These are phyloP conservation scores for Globisporangium camurandrum DNA, from an alignment of 352 stramenopile species.

Conservation along the genomic window DNA sequence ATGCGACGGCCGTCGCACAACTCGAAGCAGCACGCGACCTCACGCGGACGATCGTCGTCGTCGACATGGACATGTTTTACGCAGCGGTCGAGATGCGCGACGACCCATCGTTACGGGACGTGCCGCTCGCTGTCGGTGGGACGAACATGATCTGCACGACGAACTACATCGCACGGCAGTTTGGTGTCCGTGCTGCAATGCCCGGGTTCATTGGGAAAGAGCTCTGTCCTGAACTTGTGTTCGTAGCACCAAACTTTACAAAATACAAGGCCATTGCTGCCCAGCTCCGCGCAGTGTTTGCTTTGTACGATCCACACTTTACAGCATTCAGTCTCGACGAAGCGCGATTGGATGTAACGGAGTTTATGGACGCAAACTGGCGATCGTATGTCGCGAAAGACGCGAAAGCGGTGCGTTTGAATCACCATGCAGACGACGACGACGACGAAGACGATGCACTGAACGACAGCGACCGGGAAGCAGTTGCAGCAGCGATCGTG, in stretches of 20 bases:
- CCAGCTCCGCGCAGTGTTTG: constrained; percentile 79
- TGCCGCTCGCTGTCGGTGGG: constrained; percentile 90
- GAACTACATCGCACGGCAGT: constrained; percentile 94
- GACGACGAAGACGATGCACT: constrained; percentile 6
- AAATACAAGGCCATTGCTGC: constrained; percentile 85
- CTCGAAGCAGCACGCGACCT: constrained; percentile 52
- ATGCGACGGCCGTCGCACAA: constrained; percentile 31
- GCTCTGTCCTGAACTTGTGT: constrained; percentile 91
- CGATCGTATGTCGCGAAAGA: constrained; percentile 21
- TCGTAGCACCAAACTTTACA: constrained; percentile 86
- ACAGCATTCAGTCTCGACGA: constrained; percentile 91
- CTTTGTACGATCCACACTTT: constrained; percentile 92
- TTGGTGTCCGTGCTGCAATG: constrained; percentile 94
- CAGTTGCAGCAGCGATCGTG: constrained; percentile 58
- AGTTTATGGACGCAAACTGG: constrained; percentile 75
- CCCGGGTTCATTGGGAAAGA: constrained; percentile 94
- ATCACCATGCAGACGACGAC: constrained; percentile 3
- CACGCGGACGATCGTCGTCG: constrained; percentile 78
- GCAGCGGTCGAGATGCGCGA: constrained; percentile 94
- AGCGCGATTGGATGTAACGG: constrained; percentile 91
- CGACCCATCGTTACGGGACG: constrained; percentile 75
- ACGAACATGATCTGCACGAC: constrained; percentile 93
- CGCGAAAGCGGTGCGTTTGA: constrained; percentile 2
- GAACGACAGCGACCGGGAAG: constrained; percentile 15
- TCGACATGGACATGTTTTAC: constrained; percentile 98